Conservation (phyloP, 2,329 filamentous ascomycete genomes). For the Teratosphaeria epicoccoides region DNA sequence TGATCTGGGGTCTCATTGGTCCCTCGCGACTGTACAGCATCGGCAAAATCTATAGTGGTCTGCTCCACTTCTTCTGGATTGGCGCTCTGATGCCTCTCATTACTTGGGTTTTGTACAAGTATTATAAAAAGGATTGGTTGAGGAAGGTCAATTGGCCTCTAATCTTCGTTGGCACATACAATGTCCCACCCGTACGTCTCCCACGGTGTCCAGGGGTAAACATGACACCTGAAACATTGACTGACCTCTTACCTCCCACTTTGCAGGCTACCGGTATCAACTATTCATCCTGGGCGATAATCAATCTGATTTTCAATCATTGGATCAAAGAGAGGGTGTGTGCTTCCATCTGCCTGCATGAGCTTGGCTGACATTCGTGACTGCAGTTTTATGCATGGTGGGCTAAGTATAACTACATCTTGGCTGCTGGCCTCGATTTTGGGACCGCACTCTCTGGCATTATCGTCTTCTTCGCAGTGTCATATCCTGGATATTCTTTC, state of each 20-base stretch:
- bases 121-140: conserved; percentile 17
- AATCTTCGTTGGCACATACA: conserved; percentile 51
- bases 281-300: conserved; percentile 67
- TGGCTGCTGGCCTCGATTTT: conserved; percentile 27
- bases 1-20: conserved; percentile 37
- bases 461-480: conserved; percentile 30
- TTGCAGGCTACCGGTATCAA: conserved; percentile 70
- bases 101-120: conserved; percentile 34
- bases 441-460: conserved; percentile 28
- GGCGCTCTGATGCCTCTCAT: conserved; percentile 34
- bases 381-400: conserved; percentile 43
- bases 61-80: conserved; percentile 45
- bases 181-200: no score
- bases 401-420: conserved; percentile 29
- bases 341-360: conserved; percentile 56
- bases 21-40: conserved; percentile 38
- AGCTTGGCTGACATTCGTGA: conserved; percentile 32
- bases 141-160: conserved; percentile 44
- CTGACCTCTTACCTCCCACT: conserved; percentile 47
- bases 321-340: conserved; percentile 43
- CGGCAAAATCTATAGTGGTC: conserved; percentile 37
- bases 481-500: conserved; percentile 29
- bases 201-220: no score
- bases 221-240: not conserved
- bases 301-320: conserved; percentile 21